These are phyloP conservation scores for Alternaria ethzedia DNA, from an alignment of 2,329 filamentous ascomycete species.

Conservation along the genomic window DNA sequence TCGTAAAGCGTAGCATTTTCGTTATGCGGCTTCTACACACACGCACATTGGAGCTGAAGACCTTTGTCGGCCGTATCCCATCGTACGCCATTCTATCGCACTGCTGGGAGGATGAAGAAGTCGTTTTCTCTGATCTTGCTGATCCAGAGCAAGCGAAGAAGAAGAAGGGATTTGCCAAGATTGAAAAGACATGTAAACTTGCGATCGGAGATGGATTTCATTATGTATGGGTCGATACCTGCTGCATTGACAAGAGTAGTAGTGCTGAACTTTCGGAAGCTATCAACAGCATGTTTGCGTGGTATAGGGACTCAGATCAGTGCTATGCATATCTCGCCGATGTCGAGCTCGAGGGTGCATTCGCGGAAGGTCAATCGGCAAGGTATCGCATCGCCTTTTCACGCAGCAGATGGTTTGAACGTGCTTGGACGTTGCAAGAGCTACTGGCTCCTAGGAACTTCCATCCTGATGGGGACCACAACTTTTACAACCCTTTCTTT, in stretches of 20 bases:
- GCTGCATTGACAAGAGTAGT: slow-evolving; percentile 30
- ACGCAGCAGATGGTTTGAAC: slow-evolving; percentile 18
- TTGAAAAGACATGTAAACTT: slow-evolving; percentile 16
- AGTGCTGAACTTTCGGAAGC: slow-evolving; percentile 21
- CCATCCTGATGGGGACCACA: neutral
- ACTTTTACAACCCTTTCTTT: too few species aligned
- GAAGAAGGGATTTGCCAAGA: slow-evolving; percentile 24
- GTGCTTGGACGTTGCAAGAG: slow-evolving; percentile 31
- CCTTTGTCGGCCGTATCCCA: slow-evolving; percentile 13
- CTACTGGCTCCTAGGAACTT: slow-evolving; percentile 18
- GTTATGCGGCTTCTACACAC: slow-evolving; percentile 18
- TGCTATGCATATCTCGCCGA: slow-evolving; percentile 27
- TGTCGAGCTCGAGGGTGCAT: neutral
- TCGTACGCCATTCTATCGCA: slow-evolving; percentile 27
- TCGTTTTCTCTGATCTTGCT: slow-evolving; percentile 16
- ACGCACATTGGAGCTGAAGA: slow-evolving; percentile 6
- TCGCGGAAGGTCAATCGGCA: neutral
- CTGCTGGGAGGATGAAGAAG: slow-evolving; percentile 23
- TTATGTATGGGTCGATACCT: slow-evolving; percentile 25
- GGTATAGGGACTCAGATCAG: slow-evolving; percentile 14
- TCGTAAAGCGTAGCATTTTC: too few species aligned
- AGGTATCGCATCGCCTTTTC: neutral
- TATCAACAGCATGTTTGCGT: slow-evolving; percentile 27
- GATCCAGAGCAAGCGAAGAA: slow-evolving; percentile 10
- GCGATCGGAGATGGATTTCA: slow-evolving; percentile 9